Base-by-base conservation (phyloP, 2,329 filamentous ascomycete genomes). In the Phialocephala subalpina region DNA sequence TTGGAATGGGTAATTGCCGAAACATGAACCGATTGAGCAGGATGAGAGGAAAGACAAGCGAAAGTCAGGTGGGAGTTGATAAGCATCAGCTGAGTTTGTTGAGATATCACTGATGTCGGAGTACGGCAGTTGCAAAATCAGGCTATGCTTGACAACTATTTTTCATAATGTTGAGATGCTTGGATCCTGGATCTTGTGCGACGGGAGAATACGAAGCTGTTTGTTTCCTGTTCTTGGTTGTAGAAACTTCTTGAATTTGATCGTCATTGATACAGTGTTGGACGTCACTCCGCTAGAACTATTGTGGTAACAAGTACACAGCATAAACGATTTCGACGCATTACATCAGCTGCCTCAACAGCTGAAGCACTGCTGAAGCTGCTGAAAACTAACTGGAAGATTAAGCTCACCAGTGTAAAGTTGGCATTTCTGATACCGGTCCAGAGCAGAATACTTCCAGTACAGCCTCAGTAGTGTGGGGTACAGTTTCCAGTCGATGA, bases 351-450 rank as follows among this genome's bases (percentile, higher is more conserved):
- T 58, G 33, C 14, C 27, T 11, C 16, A 52, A 16, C 25, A 6
- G 18, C 18, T 22, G 7, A 4, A 14, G 40, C 9, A 42, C 4
- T 14, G n/a, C 40, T 11, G 40, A 47, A 22, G 18, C 3, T 8
- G 7, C 5, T 18, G n/a, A 20, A n/a, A 47, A 16, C 9, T 60
- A n/a, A 60, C 25, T 60, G 42, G 58, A 22, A 25, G 42, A n/a
- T 12, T 60, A 53, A 53, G 49, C 58, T 35, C 7, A 42, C 59
- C 18, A 62, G 38, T 62, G 40, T 38, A 1, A n/a, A 61, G 55
- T 5, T 62, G 20, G 35, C 36, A 55, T 52, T 40, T 35, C n/a
- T 62, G 52, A 57, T 49, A 49, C n/a, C 45, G 20, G 45, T 22
- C 20, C 45, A 49, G 2, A 33, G 49, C 42, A 5, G 8, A 20